A percentile compares a stretch with the other conserved stretches of the same genome.
Conservation (phyloP, 2,329 filamentous ascomycete species). For the Sporothrix globosa region DNA sequence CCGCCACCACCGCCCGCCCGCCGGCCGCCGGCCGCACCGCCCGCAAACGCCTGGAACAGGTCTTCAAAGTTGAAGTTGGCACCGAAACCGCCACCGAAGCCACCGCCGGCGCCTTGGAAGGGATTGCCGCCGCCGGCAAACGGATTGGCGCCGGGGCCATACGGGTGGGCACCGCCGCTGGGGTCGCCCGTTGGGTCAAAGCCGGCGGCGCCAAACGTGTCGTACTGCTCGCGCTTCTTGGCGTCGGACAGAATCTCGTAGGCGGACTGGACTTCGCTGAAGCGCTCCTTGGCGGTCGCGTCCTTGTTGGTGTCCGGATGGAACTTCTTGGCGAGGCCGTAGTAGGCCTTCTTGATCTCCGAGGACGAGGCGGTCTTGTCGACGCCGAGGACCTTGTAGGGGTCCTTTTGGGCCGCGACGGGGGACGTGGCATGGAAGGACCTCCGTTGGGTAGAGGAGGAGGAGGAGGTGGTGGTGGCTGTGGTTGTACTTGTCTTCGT, state of each 20-base stretch:
- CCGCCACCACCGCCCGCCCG: slow-evolving; percentile 52
- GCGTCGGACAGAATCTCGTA: slow-evolving; percentile 93
- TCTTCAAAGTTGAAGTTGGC: slow-evolving; percentile 95
- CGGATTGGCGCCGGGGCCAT: slow-evolving; percentile 59
- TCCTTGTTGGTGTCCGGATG: slow-evolving; percentile 99
- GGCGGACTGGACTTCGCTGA: slow-evolving; percentile 86
- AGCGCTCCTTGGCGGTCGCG: slow-evolving; percentile 87
- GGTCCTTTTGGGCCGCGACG: slow-evolving; percentile 66
- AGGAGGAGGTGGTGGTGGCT: too few relatives aligned
- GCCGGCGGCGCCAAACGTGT: slow-evolving; percentile 84
- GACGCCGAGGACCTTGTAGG: slow-evolving; percentile 86
- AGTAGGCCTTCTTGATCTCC: slow-evolving; percentile 99
- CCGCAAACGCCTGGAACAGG: slow-evolving; percentile 84
- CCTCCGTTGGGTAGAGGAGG: slow-evolving; percentile 40
- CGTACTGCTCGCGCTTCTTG: slow-evolving; percentile 89
- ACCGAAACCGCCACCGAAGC: slow-evolving; percentile 68
- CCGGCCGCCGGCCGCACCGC: slow-evolving; percentile 56
- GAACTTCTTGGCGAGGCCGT: slow-evolving; percentile 94
- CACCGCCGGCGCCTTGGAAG: slow-evolving; percentile 61
- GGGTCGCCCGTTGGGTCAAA: slow-evolving; percentile 76
- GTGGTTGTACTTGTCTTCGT: neutral
- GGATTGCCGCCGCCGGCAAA: slow-evolving; percentile 61
- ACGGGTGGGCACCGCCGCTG: slow-evolving; percentile 65
- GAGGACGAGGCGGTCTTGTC: slow-evolving; percentile 75
- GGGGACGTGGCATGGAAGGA: slow-evolving; percentile 64